These are phyloP conservation scores for Irpex sp. DNA, from an alignment of 1,284 basidiomycete species.

Conservation along the genomic window DNA sequence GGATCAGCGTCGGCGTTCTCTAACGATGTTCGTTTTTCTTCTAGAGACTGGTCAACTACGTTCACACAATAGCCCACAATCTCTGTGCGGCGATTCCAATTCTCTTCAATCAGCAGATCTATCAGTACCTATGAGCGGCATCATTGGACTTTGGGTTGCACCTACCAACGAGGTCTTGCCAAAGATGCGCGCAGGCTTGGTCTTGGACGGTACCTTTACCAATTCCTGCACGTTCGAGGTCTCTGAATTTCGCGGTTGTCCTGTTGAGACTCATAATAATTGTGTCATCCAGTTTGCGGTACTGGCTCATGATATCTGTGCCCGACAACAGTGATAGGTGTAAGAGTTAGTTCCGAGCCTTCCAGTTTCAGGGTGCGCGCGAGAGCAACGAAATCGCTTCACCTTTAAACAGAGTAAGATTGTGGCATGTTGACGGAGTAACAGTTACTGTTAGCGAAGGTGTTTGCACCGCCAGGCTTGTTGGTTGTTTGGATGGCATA, in stretches of 20 bases:
- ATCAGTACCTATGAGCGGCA: background rate
- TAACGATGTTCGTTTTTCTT: slow-evolving; percentile 49
- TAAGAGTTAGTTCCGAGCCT: background rate
- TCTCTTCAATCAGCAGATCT: slow-evolving; percentile 41
- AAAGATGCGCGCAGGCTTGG: slow-evolving; percentile 73
- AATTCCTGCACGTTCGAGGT: slow-evolving; percentile 49
- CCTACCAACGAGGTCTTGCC: slow-evolving; percentile 80
- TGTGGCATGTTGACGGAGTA: slow-evolving; percentile 66
- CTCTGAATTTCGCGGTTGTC: slow-evolving; percentile 74
- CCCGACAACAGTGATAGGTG: background rate
- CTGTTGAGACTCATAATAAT: slow-evolving; percentile 83
- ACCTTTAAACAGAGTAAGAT: slow-evolving; percentile 85
- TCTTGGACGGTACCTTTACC: slow-evolving; percentile 52
- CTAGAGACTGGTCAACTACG: slow-evolving; percentile 64
- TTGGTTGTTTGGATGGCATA: slow-evolving; percentile 49
- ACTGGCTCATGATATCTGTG: slow-evolving; percentile 79
- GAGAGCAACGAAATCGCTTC: background rate
- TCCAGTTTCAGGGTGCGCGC: background rate
- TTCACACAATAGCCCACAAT: slow-evolving; percentile 76
- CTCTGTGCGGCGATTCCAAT: slow-evolving; percentile 78
- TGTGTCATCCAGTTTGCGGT: slow-evolving; percentile 78
- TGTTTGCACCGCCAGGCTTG: slow-evolving; percentile 60
- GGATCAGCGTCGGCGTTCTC: slow-evolving; percentile 39
- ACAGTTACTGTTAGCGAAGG: slow-evolving; percentile 59
- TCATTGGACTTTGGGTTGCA: slow-evolving; percentile 14